These are phyloP conservation scores for Babesia sp. DNA, from an alignment of 169 alveolate species.

Conservation along the genomic window DNA sequence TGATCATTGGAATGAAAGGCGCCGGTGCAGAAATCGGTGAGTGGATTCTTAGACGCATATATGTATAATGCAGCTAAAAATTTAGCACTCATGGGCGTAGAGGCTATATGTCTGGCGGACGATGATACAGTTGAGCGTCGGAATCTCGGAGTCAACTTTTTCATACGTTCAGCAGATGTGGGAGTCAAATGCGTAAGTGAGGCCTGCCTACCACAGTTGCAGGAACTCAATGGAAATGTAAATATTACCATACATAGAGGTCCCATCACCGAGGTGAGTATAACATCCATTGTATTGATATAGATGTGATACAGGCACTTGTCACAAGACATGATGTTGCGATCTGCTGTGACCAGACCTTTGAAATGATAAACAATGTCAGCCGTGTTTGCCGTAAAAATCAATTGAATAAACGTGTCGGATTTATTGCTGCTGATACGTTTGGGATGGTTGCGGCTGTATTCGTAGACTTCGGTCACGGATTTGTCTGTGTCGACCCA, in stretches of 20 bases:
- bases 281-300: too few species aligned
- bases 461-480: slow-evolving; percentile 94
- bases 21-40: slow-evolving; percentile 77
- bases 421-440: slow-evolving; percentile 81
- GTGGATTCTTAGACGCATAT: neutral
- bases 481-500: slow-evolving; percentile 82
- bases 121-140: slow-evolving; percentile 77
- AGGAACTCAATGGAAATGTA: slow-evolving; percentile 91
- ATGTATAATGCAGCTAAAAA: slow-evolving; percentile 92
- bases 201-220: slow-evolving; percentile 84
- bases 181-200: slow-evolving; percentile 81
- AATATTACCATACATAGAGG: slow-evolving; percentile 70
- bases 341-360: slow-evolving; percentile 77
- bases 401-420: slow-evolving; percentile 69
- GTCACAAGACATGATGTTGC: slow-evolving; percentile 78
- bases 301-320: slow-evolving; percentile 64
- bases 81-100: slow-evolving; percentile 94
- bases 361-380: slow-evolving; percentile 58
- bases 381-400: slow-evolving; percentile 72
- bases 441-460: slow-evolving; percentile 94
- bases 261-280: slow-evolving; percentile 58
- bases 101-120: slow-evolving; percentile 89
- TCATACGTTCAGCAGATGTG: slow-evolving; percentile 86
- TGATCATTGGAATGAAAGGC: slow-evolving; percentile 94
- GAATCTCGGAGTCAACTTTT: slow-evolving; percentile 95